Conservation (phyloP, 257 asterid species). For the Fraxinus cuspidata region DNA sequence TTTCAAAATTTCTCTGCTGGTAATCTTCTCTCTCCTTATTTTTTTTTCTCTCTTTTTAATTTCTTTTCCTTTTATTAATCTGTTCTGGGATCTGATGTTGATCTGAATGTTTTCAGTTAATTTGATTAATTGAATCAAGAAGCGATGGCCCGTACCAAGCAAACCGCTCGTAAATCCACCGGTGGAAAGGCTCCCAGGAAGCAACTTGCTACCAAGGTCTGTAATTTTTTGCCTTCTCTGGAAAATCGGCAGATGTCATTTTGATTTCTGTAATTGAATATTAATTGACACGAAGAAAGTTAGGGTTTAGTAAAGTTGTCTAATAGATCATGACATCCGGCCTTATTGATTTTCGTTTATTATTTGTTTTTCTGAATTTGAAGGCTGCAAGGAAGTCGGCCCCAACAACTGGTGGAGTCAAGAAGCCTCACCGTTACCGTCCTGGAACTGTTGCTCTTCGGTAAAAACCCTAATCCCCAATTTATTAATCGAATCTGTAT, state of each 20-base stretch:
- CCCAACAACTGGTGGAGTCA: conserved; percentile 64
- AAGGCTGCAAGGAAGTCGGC: conserved; percentile 80
- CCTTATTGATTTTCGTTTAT: background rate
- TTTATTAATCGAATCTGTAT: background rate
- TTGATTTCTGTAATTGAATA: background rate
- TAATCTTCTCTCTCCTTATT: background rate
- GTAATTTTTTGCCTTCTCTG: background rate
- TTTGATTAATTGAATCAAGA: background rate
- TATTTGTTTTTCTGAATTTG: background rate
- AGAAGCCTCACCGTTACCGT: too few relatives aligned
- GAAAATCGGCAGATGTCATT: too few relatives aligned
- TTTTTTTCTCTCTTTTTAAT: background rate
- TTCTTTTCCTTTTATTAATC: background rate
- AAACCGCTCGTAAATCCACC: conserved; percentile 20
- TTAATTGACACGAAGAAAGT: background rate
- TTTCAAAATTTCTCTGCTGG: background rate
- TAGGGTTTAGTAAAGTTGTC: background rate
- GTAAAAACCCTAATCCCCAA: conserved; percentile 28
- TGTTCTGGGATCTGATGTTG: conserved; percentile 9
- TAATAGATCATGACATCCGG: background rate
- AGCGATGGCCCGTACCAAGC: conserved; percentile 79
- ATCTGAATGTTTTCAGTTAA: background rate
- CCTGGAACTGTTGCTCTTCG: conserved; percentile 56
- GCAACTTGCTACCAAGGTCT: conserved; percentile 43
- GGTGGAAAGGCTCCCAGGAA: too few relatives aligned